A percentile compares a stretch with the other conserved stretches of the same genome.
phyloP scores from a whole-genome alignment of 2,329 filamentous ascomycete genomes.

The Paracamarosporium sp. region DNA sequence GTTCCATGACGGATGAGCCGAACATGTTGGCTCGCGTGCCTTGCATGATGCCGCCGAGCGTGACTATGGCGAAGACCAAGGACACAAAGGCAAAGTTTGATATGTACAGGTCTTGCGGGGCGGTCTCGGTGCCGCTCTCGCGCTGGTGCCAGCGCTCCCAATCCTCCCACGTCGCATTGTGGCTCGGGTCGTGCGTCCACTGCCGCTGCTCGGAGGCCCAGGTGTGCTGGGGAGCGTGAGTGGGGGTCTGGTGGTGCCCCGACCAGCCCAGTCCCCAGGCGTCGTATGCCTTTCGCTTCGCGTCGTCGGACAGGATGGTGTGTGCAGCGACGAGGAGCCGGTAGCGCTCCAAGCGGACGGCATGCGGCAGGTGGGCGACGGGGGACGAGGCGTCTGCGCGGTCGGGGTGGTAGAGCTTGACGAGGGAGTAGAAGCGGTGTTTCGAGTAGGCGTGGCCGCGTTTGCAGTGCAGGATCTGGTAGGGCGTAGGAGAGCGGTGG shows the following conservation, averaged over 20 bases:
- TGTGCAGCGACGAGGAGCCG: constrained; percentile 87
- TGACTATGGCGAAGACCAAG: constrained; percentile 72
- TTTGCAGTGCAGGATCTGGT: constrained; percentile 79
- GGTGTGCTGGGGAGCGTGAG: constrained; percentile 26
- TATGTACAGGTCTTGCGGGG: constrained; percentile 65
- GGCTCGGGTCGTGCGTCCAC: constrained; percentile 56
- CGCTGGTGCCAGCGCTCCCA: constrained; percentile 71
- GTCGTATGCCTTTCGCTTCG: constrained; percentile 83
- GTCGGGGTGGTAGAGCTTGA: constrained; percentile 96
- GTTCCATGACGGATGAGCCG: constrained; percentile 68
- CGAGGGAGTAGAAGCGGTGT: constrained; percentile 83
- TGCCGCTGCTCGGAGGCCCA: constrained; percentile 34
- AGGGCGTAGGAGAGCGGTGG: constrained; percentile 72
- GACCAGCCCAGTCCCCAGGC: constrained; percentile 81
- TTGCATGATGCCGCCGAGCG: constrained; percentile 75
- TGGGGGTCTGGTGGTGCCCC: constrained; percentile 31
- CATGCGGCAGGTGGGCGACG: constrained; percentile 58
- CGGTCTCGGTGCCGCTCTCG: constrained; percentile 38
- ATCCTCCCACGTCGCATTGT: constrained; percentile 97
- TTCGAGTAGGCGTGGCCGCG: constrained; percentile 78
- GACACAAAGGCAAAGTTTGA: constrained; percentile 80
- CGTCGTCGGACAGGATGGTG: constrained; percentile 81
- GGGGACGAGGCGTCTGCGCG: constrained; percentile 50
- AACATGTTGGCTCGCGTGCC: constrained; percentile 71
- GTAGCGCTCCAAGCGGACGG: constrained; percentile 83